These are phyloP conservation scores for Medicago arabica DNA, from an alignment of 306 rosid genomes.

Conservation along the genomic window DNA sequence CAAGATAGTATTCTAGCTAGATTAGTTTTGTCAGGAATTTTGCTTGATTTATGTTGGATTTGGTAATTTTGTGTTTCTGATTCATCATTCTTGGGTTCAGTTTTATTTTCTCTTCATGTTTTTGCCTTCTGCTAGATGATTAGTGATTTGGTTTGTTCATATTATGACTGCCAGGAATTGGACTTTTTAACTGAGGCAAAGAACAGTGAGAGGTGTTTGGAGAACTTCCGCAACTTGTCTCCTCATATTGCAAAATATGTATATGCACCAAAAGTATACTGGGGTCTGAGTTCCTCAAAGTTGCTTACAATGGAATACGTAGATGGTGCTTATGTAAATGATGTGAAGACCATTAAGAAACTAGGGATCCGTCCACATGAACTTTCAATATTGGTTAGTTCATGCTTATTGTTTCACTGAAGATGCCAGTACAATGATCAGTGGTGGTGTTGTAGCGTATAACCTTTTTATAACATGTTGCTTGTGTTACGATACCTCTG, in stretches of 20 bases:
- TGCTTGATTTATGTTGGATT: slow-evolving; percentile 31
- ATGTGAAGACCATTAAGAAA: slow-evolving; percentile 64
- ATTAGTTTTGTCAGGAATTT: too few species aligned
- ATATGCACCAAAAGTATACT: slow-evolving; percentile 86
- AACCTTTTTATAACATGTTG: slow-evolving; percentile 12
- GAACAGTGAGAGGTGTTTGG: slow-evolving; percentile 91
- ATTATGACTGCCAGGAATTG: slow-evolving; percentile 71
- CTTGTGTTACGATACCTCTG: slow-evolving; percentile 15
- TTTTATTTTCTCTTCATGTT: slow-evolving; percentile 30
- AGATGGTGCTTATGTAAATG: slow-evolving; percentile 84
- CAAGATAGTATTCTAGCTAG: too few species aligned
- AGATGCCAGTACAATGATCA: slow-evolving; percentile 18
- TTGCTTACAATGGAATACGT: slow-evolving; percentile 95
- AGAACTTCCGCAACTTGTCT: slow-evolving; percentile 81
- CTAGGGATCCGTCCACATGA: slow-evolving; percentile 79
- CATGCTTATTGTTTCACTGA: slow-evolving; percentile 36
- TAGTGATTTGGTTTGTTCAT: slow-evolving; percentile 41
- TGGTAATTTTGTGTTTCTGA: slow-evolving; percentile 28
- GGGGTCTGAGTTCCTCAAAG: slow-evolving; percentile 87
- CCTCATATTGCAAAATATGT: slow-evolving; percentile 86
- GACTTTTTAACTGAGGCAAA: slow-evolving; percentile 84
- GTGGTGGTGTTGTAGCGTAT: slow-evolving; percentile 29
- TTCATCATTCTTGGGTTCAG: slow-evolving; percentile 31
- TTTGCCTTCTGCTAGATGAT: slow-evolving; percentile 6
- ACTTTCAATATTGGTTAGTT: slow-evolving; percentile 85